phyloP scores from a whole-genome alignment of 306 rosid species.

The Fagus sylvatica region DNA sequence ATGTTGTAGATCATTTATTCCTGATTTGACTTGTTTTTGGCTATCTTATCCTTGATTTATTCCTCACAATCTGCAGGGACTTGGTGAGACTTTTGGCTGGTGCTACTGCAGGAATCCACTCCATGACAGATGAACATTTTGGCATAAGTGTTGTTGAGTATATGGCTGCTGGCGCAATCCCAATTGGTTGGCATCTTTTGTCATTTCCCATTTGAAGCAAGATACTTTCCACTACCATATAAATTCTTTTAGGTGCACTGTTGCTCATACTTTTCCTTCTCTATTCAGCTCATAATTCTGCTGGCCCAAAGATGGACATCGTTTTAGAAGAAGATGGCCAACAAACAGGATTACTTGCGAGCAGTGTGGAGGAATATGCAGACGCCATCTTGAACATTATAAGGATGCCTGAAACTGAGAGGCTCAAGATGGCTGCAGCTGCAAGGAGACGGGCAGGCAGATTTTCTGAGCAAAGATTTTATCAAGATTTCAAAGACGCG shows the following conservation, averaged over 20 bases:
- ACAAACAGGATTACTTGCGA: constrained; percentile 85
- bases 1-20: constrained; percentile 1
- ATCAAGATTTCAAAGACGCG: constrained; percentile 73
- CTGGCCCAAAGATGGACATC: constrained; percentile 97
- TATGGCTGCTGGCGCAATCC: constrained; percentile 97
- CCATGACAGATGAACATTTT: constrained; percentile 95
- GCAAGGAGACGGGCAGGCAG: constrained; percentile 75
- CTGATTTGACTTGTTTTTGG: constrained; percentile 1
- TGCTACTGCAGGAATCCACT: constrained; percentile 87
- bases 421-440: constrained; percentile 76
- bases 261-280: constrained; percentile 16
- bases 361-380: constrained; percentile 69
- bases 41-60: constrained; percentile 11
- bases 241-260: neutral
- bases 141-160: constrained; percentile 93
- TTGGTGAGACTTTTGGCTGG: constrained; percentile 66
- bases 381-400: constrained; percentile 64
- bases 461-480: constrained; percentile 83
- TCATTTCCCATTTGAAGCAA: constrained; percentile 7
- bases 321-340: constrained; percentile 76
- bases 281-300: constrained; percentile 83
- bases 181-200: constrained; percentile 64
- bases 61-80: constrained; percentile 56
- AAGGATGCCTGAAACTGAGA: constrained; percentile 61
- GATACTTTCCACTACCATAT: neutral